Conservation (phyloP, 2,329 filamentous ascomycete species). For the Scleromitrula shiraiana region DNA sequence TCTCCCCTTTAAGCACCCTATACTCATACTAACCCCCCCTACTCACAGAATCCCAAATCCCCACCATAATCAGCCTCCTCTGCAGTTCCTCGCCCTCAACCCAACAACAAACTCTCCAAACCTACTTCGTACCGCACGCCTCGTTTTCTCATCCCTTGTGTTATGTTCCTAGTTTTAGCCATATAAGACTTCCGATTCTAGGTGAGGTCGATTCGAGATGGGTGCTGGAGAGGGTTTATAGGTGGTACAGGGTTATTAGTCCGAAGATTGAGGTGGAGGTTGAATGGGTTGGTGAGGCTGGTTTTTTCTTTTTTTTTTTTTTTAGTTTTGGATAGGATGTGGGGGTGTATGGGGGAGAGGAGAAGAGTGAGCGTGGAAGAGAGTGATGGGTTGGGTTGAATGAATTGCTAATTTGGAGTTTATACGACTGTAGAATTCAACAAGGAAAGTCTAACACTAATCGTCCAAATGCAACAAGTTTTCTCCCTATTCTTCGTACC, state of each 20-base stretch:
- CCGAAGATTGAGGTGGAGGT: conserved; percentile 63
- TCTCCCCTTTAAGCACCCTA: not conserved
- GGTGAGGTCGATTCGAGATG: conserved; percentile 52
- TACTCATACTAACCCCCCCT: not conserved
- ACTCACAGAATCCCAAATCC: conserved; percentile 48
- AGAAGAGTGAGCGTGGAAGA: not conserved
- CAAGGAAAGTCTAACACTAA: conserved; percentile 56
- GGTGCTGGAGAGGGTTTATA: conserved; percentile 62
- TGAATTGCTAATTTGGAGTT: not conserved
- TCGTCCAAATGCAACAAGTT: conserved; percentile 63
- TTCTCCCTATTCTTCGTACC: conserved; percentile 74
- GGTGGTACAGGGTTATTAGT: conserved; percentile 78
- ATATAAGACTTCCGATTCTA: conserved; percentile 35
- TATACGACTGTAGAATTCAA: conserved; percentile 49
- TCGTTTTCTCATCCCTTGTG: conserved; percentile 75
- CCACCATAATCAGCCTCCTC: conserved; percentile 57
- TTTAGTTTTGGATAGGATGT: not conserved
- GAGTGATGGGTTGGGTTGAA: not conserved
- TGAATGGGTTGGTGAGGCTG: conserved; percentile 47
- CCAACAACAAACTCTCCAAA: conserved; percentile 57
- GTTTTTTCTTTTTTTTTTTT: not conserved
- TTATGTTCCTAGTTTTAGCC: conserved; percentile 50
- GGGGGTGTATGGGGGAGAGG: not conserved
- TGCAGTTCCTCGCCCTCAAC: conserved; percentile 57
- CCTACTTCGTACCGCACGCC: conserved; percentile 66